phyloP scores from a whole-genome alignment of 2,329 filamentous ascomycete species.

The Diplocarpon mali region DNA sequence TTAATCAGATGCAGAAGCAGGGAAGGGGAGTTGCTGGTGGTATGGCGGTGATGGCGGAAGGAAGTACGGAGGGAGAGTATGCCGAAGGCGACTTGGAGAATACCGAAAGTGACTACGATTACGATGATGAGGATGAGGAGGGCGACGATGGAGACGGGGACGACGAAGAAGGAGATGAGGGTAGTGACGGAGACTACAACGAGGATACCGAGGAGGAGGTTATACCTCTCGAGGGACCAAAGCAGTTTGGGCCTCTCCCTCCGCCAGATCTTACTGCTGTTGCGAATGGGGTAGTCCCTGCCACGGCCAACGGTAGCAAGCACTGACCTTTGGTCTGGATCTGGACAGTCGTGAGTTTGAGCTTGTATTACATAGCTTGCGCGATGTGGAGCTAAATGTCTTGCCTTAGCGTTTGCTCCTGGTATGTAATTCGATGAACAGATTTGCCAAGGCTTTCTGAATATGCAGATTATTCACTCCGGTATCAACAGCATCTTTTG shows the following conservation, averaged over 20 bases:
- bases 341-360: not conserved
- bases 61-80: slow-evolving; percentile 42
- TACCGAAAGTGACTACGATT: slow-evolving; percentile 54
- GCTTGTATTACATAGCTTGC: slow-evolving; percentile 14
- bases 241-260: slow-evolving; percentile 26
- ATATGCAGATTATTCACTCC: not conserved
- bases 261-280: slow-evolving; percentile 22
- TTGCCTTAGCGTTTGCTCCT: slow-evolving; percentile 1
- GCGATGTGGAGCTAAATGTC: slow-evolving; percentile 1
- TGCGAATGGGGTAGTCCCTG: slow-evolving; percentile 17
- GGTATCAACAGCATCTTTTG: too few species aligned
- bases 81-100: slow-evolving; percentile 42
- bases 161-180: slow-evolving; percentile 40
- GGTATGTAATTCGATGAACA: slow-evolving; percentile 10
- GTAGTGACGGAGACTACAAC: slow-evolving; percentile 42
- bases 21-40: slow-evolving; percentile 66
- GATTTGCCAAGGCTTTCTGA: slow-evolving; percentile 4
- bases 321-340: slow-evolving; percentile 11
- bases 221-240: slow-evolving; percentile 22
- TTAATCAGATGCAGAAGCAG: slow-evolving; percentile 92
- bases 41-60: slow-evolving; percentile 48
- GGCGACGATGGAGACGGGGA: slow-evolving; percentile 48
- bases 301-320: slow-evolving; percentile 23
- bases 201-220: slow-evolving; percentile 32
- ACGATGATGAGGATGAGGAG: slow-evolving; percentile 50